Percentiles rank a stretch among this genome's conserved stretches.
Evolutionary conservation across 2,329 filamentous ascomycete species (phyloP).

Genomic region (Cryphonectria naterciae): DNA sequence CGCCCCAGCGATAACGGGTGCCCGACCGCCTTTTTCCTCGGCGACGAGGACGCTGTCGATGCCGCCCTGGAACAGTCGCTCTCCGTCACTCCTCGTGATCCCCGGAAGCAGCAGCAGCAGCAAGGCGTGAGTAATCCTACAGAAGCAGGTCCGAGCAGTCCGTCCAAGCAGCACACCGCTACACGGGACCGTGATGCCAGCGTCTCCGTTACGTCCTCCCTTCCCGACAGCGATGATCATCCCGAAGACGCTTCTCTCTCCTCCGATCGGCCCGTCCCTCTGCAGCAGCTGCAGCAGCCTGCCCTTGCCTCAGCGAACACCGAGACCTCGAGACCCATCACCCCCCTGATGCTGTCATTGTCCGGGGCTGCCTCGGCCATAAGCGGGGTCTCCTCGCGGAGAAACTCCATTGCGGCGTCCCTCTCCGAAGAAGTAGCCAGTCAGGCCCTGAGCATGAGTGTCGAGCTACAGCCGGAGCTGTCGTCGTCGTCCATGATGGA

Average conservation of each 20-base stretch:
- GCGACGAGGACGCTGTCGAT: conserved; percentile 54
- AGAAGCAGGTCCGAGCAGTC: conserved; percentile 20
- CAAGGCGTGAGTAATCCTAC: neutral
- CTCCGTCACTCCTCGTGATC: conserved; percentile 38
- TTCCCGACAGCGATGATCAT: conserved; percentile 17
- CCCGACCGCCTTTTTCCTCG: conserved; percentile 44
- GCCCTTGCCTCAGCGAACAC: conserved; percentile 2
- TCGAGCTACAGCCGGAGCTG: conserved; percentile 50
- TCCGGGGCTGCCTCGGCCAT: conserved; percentile 47
- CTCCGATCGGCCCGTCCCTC: conserved; percentile 25
- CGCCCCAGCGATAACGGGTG: conserved; percentile 44
- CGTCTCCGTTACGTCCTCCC: conserved; percentile 19
- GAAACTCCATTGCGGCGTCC: conserved; percentile 54
- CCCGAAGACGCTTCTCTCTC: conserved; percentile 21
- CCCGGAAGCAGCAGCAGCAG: conserved; percentile 38
- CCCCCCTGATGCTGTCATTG: conserved; percentile 48
- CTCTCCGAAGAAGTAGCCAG: conserved; percentile 49
- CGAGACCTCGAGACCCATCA: conserved; percentile 47
- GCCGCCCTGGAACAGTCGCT: conserved; percentile 41
- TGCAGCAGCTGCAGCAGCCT: conserved; percentile 30
- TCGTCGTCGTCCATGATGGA: conserved; percentile 46
- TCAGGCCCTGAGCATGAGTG: conserved; percentile 42
- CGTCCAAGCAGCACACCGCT: conserved; percentile 22
- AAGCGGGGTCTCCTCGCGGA: conserved; percentile 56
- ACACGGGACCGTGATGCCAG: conserved; percentile 21